Conservation (phyloP, 805 yeast genomes). For the Debaryomyces prosopidis region DNA sequence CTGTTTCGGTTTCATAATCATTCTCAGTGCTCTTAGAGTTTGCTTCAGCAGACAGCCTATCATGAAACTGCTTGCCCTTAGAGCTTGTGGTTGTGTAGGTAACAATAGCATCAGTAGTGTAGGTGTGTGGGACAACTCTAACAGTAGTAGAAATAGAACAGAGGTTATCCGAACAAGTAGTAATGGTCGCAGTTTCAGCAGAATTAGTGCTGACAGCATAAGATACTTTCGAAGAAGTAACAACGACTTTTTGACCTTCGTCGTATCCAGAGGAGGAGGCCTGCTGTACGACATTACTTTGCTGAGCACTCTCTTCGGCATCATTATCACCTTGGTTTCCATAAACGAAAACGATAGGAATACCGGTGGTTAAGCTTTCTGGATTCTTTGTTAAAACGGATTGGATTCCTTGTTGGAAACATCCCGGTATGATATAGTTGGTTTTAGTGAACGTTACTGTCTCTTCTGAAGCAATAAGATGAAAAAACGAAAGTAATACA, state of each 20-base stretch:
- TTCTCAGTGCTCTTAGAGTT: not conserved
- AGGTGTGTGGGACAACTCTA: slow-evolving; percentile 11
- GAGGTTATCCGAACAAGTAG: slow-evolving; percentile 12
- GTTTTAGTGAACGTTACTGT: slow-evolving; percentile 25
- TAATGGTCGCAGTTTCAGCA: slow-evolving; percentile 13
- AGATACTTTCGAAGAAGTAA: slow-evolving; percentile 17
- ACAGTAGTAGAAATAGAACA: slow-evolving; percentile 11
- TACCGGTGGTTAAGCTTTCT: slow-evolving; percentile 21
- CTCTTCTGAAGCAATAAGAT: slow-evolving; percentile 8
- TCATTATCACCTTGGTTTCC: slow-evolving; percentile 10
- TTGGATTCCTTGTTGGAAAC: slow-evolving; percentile 18
- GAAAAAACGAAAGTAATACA: not conserved
- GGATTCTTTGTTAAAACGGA: slow-evolving; percentile 21
- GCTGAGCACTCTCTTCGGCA: not conserved
- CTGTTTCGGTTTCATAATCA: slow-evolving; percentile 21
- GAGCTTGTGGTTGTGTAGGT: slow-evolving; percentile 12
- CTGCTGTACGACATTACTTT: no score
- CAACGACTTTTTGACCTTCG: slow-evolving; percentile 5
- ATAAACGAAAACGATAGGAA: slow-evolving; percentile 31
- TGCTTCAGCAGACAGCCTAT: not conserved
- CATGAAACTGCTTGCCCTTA: not conserved
- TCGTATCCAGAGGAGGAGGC: no score
- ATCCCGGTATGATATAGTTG: slow-evolving; percentile 23
- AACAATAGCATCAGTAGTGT: slow-evolving; percentile 14
- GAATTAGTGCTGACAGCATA: slow-evolving; percentile 20